Percentiles rank a stretch among this genome's conserved stretches.
phyloP scores from a whole-genome alignment of 2,329 filamentous ascomycete genomes.

The Colletotrichum sublineola region DNA sequence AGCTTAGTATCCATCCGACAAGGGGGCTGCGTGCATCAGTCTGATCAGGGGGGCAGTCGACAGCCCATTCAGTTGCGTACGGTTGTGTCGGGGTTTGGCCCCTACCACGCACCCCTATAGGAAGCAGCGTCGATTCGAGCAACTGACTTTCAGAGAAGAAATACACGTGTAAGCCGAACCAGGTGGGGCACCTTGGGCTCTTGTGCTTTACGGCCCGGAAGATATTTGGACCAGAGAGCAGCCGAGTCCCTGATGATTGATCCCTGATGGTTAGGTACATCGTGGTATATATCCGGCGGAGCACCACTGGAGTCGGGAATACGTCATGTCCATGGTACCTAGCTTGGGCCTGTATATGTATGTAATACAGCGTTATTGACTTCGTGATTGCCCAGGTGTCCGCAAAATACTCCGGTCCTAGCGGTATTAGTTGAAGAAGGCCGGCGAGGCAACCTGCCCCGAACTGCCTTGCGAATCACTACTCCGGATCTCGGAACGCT shows the following conservation, averaged over 20 bases:
- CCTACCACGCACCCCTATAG: not conserved
- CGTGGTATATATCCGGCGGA: not conserved
- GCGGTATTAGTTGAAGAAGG: not conserved
- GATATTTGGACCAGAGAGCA: not conserved
- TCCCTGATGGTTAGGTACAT: not conserved
- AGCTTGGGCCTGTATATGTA: no score
- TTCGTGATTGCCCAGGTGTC: not conserved
- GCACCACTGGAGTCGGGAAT: not conserved
- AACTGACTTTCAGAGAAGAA: constrained; percentile 2
- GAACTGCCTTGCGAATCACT: constrained; percentile 1
- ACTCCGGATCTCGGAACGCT: not conserved
- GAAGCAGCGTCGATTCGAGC: not conserved
- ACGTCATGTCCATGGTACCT: no score
- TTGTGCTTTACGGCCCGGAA: not conserved
- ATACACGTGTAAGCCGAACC: constrained; percentile 2
- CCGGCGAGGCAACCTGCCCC: not conserved
- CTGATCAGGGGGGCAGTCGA: not conserved
- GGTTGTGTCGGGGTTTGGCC: constrained; percentile 19
- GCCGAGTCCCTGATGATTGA: not conserved
- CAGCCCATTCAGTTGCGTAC: constrained; percentile 1
- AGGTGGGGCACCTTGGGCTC: constrained; percentile 1
- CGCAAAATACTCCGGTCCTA: constrained; percentile 2
- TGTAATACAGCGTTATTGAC: not conserved
- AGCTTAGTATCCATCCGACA: not conserved
- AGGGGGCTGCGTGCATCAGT: not conserved